phyloP scores from a whole-genome alignment of 1,284 basidiomycete genomes.

The Cutaneotrichosporon spelunceum region DNA sequence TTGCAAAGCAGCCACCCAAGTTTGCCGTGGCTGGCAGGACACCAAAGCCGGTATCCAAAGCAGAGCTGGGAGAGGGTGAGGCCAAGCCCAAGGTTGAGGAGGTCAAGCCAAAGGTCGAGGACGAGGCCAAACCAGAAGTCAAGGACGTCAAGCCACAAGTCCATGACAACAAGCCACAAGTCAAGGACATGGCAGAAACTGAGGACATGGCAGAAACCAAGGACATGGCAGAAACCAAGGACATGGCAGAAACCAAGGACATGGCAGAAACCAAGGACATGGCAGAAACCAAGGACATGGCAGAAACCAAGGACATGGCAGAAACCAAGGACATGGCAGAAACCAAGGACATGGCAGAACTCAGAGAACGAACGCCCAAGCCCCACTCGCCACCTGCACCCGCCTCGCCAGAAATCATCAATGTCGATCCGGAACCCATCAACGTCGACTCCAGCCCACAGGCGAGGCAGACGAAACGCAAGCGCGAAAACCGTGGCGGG shows the following conservation, averaged over 20 bases:
- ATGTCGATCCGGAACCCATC: slow-evolving; percentile 5
- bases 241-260: background rate
- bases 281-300: background rate
- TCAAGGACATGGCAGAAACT: too few species aligned
- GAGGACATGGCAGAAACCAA: background rate
- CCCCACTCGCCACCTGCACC: background rate
- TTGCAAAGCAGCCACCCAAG: slow-evolving; percentile 61
- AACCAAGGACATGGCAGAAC: background rate
- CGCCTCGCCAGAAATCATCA: background rate
- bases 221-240: slow-evolving; percentile 9
- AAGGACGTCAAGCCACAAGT: background rate
- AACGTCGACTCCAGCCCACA: background rate
- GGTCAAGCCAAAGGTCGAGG: slow-evolving; percentile 3
- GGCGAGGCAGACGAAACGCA: background rate
- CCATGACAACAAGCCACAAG: background rate
- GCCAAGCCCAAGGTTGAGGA: background rate
- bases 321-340: background rate
- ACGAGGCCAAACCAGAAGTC: background rate
- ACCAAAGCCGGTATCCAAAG: background rate
- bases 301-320: too few species aligned
- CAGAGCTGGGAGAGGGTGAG: background rate
- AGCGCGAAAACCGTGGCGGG: slow-evolving; percentile 24
- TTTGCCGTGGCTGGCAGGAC: background rate
- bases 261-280: background rate
- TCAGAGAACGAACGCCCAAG: background rate